Evolutionary conservation across 225 moss, liverwort and hornwort genomes (phyloP), one percentile per base, ranked within the genome.

Genomic region (Bryoerythrophyllum caledonicum): DNA sequence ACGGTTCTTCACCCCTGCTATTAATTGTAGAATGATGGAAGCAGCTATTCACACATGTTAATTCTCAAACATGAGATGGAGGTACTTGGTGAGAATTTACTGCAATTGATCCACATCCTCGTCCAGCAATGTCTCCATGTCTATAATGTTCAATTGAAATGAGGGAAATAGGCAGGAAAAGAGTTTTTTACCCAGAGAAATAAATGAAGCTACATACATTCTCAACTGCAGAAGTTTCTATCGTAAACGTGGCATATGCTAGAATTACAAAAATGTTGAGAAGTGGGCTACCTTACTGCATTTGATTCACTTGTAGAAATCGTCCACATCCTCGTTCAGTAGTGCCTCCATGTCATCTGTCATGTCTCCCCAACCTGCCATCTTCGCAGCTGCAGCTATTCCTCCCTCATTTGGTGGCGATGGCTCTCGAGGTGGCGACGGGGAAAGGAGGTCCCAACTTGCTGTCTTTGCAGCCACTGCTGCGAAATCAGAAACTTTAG

Each of bases 271-370:
- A 43, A 43, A 5, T 55, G 56, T 16, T 3, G 13, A 14, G 2
- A 37, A 58, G 34, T 11, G 24, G 23, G 21, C 10, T 10, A 57
- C 30, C 44, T 8, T 43, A 19, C 48, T 48, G 16, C 4, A 48
- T 16, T 17, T 6, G 10, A 17, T 17, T 80, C 53, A 86, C 63
- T 71, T 74, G 38, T 83, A 86, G 16, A 89, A 89, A 40, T 86
- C 67, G 9, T 81, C 74, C 1, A 79, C 79, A 77, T 82, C 81
- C 71, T 86, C 86, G 37, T 86, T 86, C 26, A 89, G 60, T 72
- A 86, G 63, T 54, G 83, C 83, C 79, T 86, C 88, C 83, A 89
- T 76, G 77, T 88, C 88, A 57, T 81, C 81, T 7, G 76, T 23
- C 0, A 80, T 23, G 19, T 79, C 78, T 24, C 85, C 88, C 86